Base-by-base conservation (phyloP, 768 basidiomycete genomes). In the Lactarius pseudohatsudake region DNA sequence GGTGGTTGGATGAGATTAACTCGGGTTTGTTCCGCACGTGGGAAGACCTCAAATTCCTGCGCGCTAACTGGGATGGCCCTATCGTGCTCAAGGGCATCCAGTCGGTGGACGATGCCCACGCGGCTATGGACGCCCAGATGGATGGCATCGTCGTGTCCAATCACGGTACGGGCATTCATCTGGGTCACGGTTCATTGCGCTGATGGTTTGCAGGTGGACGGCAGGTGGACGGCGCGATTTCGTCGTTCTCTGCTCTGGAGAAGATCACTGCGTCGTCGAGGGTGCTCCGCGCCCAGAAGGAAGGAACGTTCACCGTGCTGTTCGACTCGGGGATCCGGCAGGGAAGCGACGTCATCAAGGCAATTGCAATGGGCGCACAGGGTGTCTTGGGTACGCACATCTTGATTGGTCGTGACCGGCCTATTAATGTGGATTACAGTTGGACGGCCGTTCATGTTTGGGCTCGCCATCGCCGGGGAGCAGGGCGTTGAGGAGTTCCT, bases 281-380 rank as follows among this genome's bases (percentile, higher is more conserved):
- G 64, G 78, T 91, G 65, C 78, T 77, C 59, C 78, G 76, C 5
- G 88, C 88, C 0, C 88, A 91, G 72, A 73, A 74, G 7, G 75
- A 81, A 16, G 89, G 89, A 1, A 83, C 82, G 64, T 75, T 92
- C 53, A 86, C 88, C 1, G 76, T 94, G 40, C 77, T 95, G 3
- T 92, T 90, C 71, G 88, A 89, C 72, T 93, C 87, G 60, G 92
- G 94, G 8, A 88, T 95, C 66, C 85, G 94, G 53, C 90, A 88
- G 0, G 94, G 91, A 13, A 84, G 86, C 55, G 94, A 96, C 69
- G 85, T 94, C 57, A 81, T 92, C 76, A 91, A 92, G 75, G 94
- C 94, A 0, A 76, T 95, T 38, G 92, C 92, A 1, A 80, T 96
- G 0, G 93, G 94, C 50, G 94, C 94, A 8, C 88, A 95, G 70